Evolutionary conservation across 805 yeast genomes (phyloP).

Genomic region (Wickerhamiella hasegawae): DNA sequence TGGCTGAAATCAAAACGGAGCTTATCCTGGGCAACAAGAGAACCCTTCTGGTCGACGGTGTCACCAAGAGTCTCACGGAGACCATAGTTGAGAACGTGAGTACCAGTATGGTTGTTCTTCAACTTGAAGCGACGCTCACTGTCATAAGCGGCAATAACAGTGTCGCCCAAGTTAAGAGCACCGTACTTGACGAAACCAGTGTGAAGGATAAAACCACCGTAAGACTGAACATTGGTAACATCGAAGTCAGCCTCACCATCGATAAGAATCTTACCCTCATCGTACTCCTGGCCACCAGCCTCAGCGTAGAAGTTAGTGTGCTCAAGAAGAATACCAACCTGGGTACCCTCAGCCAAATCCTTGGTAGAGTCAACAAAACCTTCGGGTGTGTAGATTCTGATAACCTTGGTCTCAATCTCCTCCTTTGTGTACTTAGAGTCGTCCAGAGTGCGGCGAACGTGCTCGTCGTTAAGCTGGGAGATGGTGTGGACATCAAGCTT

Average conservation of each 20-base stretch:
- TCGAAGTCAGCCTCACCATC: slow-evolving; percentile 79
- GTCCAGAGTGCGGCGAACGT: slow-evolving; percentile 72
- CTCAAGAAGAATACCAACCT: slow-evolving; percentile 70
- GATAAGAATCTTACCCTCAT: slow-evolving; percentile 80
- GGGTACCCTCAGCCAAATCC: slow-evolving; percentile 27
- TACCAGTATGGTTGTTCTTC: slow-evolving; percentile 96
- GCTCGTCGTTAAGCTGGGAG: slow-evolving; percentile 45
- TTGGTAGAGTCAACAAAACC: slow-evolving; percentile 34
- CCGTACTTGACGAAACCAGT: slow-evolving; percentile 82
- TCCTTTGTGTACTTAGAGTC: slow-evolving; percentile 49
- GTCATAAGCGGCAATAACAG: slow-evolving; percentile 73
- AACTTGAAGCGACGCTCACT: slow-evolving; percentile 92
- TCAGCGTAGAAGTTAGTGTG: slow-evolving; percentile 95
- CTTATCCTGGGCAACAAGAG: slow-evolving; percentile 88
- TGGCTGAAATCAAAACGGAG: slow-evolving; percentile 93
- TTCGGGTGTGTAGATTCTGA: slow-evolving; percentile 49
- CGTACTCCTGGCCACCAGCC: slow-evolving; percentile 98
- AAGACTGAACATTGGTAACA: slow-evolving; percentile 81
- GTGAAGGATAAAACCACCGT: slow-evolving; percentile 91
- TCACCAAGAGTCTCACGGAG: slow-evolving; percentile 76
- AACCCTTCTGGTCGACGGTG: slow-evolving; percentile 88
- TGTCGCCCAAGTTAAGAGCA: slow-evolving; percentile 44
- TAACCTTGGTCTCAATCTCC: slow-evolving; percentile 50
- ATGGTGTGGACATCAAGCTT: slow-evolving; percentile 87
- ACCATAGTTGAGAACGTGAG: slow-evolving; percentile 85